Conservation (phyloP, 1,284 basidiomycete genomes). For the Trichosporon sp. region DNA sequence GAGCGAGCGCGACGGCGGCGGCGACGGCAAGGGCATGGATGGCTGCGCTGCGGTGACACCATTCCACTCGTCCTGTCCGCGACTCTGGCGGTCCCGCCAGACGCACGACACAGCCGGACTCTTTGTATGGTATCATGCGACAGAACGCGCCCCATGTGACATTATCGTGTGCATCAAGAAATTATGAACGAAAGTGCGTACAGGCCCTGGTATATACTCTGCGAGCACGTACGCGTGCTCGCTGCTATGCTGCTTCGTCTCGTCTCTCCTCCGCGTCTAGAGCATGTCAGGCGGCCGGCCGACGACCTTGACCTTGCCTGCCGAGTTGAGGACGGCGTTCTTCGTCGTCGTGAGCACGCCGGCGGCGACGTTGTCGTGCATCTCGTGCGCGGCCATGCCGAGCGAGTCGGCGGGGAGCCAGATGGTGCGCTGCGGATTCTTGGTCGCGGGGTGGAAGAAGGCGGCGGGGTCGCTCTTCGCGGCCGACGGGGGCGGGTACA, state of each 20-base stretch:
- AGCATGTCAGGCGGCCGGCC: not conserved
- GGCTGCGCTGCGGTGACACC: no score
- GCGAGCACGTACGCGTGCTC: no score
- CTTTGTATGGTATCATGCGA: no score
- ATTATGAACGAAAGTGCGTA: not conserved
- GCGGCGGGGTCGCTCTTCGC: constrained; percentile 43
- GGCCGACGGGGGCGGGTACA: constrained; percentile 14
- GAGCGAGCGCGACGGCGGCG: no score
- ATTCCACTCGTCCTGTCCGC: no score
- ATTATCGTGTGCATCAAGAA: not conserved
- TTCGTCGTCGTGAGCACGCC: constrained; percentile 59
- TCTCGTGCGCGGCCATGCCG: constrained; percentile 64
- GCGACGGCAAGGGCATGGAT: no score
- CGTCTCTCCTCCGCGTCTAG: not conserved
- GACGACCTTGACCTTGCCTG: constrained; percentile 9
- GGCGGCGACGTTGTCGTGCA: constrained; percentile 55
- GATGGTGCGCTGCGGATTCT: constrained; percentile 65
- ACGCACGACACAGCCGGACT: no score
- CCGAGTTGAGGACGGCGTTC: constrained; percentile 59
- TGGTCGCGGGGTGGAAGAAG: constrained; percentile 76
- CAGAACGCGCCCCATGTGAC: no score
- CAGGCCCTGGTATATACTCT: not conserved
- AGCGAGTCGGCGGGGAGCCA: constrained; percentile 75
- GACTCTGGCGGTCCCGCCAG: no score
- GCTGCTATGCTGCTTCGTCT: no score